Base-by-base conservation (phyloP, 148 eudicot genomes). In the Rheum nobile region DNA sequence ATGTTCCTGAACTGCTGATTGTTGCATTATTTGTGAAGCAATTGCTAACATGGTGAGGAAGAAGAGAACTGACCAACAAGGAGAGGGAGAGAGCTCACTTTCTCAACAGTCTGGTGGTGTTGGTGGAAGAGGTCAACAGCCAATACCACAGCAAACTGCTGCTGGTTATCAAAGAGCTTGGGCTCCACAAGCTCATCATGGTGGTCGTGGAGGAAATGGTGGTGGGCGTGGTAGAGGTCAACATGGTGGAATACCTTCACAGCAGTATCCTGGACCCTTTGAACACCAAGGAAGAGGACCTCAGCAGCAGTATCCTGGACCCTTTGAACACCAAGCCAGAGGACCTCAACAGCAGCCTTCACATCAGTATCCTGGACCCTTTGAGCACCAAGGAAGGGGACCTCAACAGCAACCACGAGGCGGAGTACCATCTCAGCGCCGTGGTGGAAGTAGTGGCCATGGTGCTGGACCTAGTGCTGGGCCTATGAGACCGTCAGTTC, bases 11-110 rank as follows among this genome's bases (percentile, higher is more conserved):
- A 52, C 8, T 52, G 65, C 65, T 57, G 32, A 26, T 24, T 57
- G 35, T 4, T 61, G 68, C 68, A 61, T 12, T 50, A 9, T 3
- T 47, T 29, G 37, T 47, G 39, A 26, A 52, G 39, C 82, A 84
- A 93, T 68, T 84, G 42, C 28, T n/a, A 79, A 17, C 61, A 93
- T 93, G 98, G 94, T 82, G 82, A 91, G 92, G 84, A 93, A 90
- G 88, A 89, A 85, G 87, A 84, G 90, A 81, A 82, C 85, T 52
- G 92, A 85, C 19, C 86, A 81, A 42, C 74, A 86, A 73, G 85
- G 84, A 42, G 82, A 76, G 37, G 90, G 97, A 22, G 88, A 89
- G 79, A 79, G 90, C 74, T 93, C 96, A 4, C 75, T 68, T 48
- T 68, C 89, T 57, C 93, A 82, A 77, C 90, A 93, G 77, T 78